A percentile compares a stretch with the other conserved stretches of the same genome.
phyloP scores from a whole-genome alignment of 176 grass and related monocot species.

The Cocos nucifera region DNA sequence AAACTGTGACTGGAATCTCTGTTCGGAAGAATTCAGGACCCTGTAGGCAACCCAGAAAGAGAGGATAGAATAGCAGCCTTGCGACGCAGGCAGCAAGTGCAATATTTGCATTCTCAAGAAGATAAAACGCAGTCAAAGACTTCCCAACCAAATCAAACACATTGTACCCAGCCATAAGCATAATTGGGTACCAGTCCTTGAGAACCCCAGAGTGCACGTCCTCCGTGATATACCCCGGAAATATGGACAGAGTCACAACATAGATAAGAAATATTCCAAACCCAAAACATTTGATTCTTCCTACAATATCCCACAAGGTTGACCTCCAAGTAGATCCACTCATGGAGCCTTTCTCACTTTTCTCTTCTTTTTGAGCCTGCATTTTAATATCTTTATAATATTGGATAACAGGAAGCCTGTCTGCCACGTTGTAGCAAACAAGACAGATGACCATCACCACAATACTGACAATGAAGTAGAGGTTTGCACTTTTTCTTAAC shows the following conservation, averaged over 20 bases:
- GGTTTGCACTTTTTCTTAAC: slow-evolving; percentile 67
- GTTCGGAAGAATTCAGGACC: slow-evolving; percentile 75
- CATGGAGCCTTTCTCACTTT: slow-evolving; percentile 26
- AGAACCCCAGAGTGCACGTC: slow-evolving; percentile 80
- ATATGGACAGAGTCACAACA: slow-evolving; percentile 72
- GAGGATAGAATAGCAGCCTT: slow-evolving; percentile 73
- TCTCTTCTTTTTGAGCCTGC: slow-evolving; percentile 50
- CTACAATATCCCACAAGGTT: slow-evolving; percentile 73
- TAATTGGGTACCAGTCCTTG: slow-evolving; percentile 80
- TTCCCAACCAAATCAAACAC: slow-evolving; percentile 84
- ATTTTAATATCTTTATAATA: slow-evolving; percentile 83
- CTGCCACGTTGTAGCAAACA: slow-evolving; percentile 69
- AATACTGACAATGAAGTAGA: slow-evolving; percentile 70
- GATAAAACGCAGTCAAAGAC: slow-evolving; percentile 49
- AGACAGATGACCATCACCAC: slow-evolving; percentile 78
- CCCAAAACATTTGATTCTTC: slow-evolving; percentile 65
- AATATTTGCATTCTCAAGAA: slow-evolving; percentile 47
- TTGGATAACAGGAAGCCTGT: slow-evolving; percentile 49
- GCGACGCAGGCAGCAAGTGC: slow-evolving; percentile 40
- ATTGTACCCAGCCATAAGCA: slow-evolving; percentile 79
- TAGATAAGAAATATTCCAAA: slow-evolving; percentile 70
- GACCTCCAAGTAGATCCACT: slow-evolving; percentile 64
- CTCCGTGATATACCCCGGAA: slow-evolving; percentile 92
- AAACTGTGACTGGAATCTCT: slow-evolving; percentile 54
- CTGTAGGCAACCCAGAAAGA: slow-evolving; percentile 75